Evolutionary conservation across 495 filamentous ascomycete species (phyloP).

Genomic region (Symbiotaphrina buchneri): DNA sequence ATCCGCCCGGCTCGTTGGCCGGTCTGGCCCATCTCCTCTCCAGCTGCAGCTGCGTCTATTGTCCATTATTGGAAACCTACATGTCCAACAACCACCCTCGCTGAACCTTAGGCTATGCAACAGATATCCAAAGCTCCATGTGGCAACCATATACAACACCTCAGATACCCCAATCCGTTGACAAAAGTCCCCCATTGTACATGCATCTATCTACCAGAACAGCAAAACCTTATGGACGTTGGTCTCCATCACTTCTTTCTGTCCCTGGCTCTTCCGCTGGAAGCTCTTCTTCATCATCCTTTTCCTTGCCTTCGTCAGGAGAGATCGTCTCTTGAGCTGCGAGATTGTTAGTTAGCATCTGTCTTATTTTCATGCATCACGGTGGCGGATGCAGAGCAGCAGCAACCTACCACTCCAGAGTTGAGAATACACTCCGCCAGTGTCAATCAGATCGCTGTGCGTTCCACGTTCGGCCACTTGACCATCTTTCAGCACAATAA

Average conservation of each 20-base stretch:
- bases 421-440: conserved; percentile 63
- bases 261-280: neutral
- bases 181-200: too few species aligned
- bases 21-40: too few species aligned
- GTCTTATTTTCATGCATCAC: neutral
- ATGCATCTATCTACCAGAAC: too few species aligned
- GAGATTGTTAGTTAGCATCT: neutral
- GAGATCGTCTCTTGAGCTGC: conserved; percentile 2
- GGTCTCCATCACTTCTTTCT: neutral
- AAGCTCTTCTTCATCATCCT: neutral
- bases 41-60: too few species aligned
- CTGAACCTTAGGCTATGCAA: too few species aligned
- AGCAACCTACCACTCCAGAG: conserved; percentile 61
- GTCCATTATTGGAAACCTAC: too few species aligned
- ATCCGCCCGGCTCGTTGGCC: too few species aligned
- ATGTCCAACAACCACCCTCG: too few species aligned
- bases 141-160: too few species aligned
- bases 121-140: too few species aligned
- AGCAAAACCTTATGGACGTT: too few species aligned
- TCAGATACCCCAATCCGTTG: too few species aligned
- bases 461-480: conserved; percentile 68
- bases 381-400: neutral
- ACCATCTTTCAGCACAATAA: conserved; percentile 76
- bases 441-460: conserved; percentile 62
- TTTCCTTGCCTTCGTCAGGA: neutral